phyloP scores from a whole-genome alignment of 805 yeast species.

The Isabelozyma gotoi region DNA sequence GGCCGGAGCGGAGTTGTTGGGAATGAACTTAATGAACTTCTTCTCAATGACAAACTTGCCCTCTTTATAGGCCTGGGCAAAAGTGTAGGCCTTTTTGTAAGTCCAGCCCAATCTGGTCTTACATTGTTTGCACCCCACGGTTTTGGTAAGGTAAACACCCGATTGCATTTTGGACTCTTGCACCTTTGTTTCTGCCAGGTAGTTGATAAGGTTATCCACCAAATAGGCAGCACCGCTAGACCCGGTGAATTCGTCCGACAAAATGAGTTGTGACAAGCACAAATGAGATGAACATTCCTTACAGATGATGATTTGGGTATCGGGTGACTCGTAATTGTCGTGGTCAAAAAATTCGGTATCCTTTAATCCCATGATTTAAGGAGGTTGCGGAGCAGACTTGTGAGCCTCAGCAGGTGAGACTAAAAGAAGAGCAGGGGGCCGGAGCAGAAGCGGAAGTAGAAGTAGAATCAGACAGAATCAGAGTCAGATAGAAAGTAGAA shows the following conservation, averaged over 20 bases:
- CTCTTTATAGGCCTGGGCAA: conserved; percentile 40
- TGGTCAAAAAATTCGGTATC: conserved; percentile 39
- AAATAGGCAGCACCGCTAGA: conserved; percentile 41
- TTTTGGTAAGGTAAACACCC: conserved; percentile 36
- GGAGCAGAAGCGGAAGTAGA: background rate
- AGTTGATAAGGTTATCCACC: conserved; percentile 40
- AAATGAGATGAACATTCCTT: conserved; percentile 41
- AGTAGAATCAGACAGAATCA: background rate
- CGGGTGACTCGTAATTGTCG: conserved; percentile 33
- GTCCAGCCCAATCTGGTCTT: conserved; percentile 37
- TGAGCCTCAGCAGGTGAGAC: too few relatives aligned
- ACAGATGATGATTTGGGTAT: conserved; percentile 40
- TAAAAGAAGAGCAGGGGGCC: too few relatives aligned
- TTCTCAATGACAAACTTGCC: conserved; percentile 46
- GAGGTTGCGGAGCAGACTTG: too few relatives aligned
- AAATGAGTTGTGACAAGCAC: conserved; percentile 34
- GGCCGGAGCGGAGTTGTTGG: conserved; percentile 35
- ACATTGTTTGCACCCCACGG: conserved; percentile 42
- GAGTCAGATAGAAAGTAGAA: too few relatives aligned
- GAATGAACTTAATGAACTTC: conserved; percentile 30
- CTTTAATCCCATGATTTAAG: conserved; percentile 35
- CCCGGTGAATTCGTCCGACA: conserved; percentile 40
- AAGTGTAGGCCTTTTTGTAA: conserved; percentile 36
- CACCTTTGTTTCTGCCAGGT: conserved; percentile 21
- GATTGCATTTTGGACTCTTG: conserved; percentile 39